Evolutionary conservation across 495 filamentous ascomycete species (phyloP).

Genomic region (Aspergillus bridgeri): DNA sequence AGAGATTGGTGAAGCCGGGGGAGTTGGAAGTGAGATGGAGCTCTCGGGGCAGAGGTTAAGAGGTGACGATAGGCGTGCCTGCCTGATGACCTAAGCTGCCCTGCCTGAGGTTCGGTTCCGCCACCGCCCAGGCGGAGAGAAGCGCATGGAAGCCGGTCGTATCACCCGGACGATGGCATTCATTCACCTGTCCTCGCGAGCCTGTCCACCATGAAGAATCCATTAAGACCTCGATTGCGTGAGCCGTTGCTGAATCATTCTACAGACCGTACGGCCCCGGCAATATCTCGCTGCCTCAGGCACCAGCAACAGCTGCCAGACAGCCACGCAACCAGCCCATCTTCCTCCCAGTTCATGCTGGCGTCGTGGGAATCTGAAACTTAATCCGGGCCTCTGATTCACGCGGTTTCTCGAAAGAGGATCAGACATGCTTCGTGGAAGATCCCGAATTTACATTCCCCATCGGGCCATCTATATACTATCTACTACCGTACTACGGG

Average conservation of each 20-base stretch:
- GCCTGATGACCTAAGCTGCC: slow-evolving; percentile 39
- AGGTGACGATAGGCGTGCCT: slow-evolving; percentile 38
- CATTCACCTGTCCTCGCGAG: neutral
- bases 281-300: neutral
- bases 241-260: no score
- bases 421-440: neutral
- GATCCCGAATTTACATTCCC: neutral
- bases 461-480: no score
- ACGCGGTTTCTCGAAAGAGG: neutral
- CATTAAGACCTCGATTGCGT: no score
- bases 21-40: slow-evolving; percentile 22
- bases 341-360: neutral
- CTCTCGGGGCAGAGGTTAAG: slow-evolving; percentile 34
- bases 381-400: neutral
- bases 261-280: neutral
- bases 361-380: neutral
- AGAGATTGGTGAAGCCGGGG: slow-evolving; percentile 18
- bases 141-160: slow-evolving; percentile 43
- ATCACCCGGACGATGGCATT: slow-evolving; percentile 1
- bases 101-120: slow-evolving; percentile 14
- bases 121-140: slow-evolving; percentile 30
- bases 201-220: neutral
- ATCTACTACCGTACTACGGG: no score
- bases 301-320: neutral
- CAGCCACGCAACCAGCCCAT: neutral